Evolutionary conservation across 140 eudicot species (phyloP).

Genomic region (Artemisia princeps): DNA sequence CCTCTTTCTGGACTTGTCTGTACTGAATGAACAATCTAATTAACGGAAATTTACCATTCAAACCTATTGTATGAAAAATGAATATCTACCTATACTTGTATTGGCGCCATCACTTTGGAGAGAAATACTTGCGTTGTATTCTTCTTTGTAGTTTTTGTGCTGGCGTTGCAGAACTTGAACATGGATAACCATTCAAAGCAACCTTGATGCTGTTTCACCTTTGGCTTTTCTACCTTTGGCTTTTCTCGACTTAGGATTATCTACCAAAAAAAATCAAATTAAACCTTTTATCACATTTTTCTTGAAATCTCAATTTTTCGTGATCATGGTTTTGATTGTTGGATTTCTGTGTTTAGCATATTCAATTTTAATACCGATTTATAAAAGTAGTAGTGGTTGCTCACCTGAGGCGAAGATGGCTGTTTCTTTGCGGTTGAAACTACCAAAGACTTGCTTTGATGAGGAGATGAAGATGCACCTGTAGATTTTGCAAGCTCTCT

Average conservation of each 20-base stretch:
- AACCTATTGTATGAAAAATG: too few relatives aligned
- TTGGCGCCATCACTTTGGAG: slow-evolving; percentile 24
- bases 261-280: slow-evolving; percentile 18
- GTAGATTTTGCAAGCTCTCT: slow-evolving; percentile 30
- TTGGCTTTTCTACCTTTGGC: slow-evolving; percentile 25
- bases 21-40: too few relatives aligned
- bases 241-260: slow-evolving; percentile 17
- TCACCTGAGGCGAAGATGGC: slow-evolving; percentile 29
- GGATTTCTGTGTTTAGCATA: too few relatives aligned
- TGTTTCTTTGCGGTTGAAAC: slow-evolving; percentile 6
- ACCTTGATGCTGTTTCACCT: slow-evolving; percentile 19
- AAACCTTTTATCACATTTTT: neutral
- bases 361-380: too few relatives aligned
- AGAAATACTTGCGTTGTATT: slow-evolving; percentile 10
- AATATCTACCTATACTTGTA: slow-evolving; percentile 15
- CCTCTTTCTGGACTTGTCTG: too few relatives aligned
- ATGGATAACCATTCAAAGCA: slow-evolving; percentile 37
- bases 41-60: too few relatives aligned
- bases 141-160: slow-evolving; percentile 12
- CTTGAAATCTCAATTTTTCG: neutral
- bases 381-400: neutral
- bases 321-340: too few relatives aligned
- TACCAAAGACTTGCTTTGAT: neutral
- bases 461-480: neutral
- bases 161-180: slow-evolving; percentile 19